Base-by-base conservation (phyloP, 805 yeast species). In the Ogataea minuta region DNA sequence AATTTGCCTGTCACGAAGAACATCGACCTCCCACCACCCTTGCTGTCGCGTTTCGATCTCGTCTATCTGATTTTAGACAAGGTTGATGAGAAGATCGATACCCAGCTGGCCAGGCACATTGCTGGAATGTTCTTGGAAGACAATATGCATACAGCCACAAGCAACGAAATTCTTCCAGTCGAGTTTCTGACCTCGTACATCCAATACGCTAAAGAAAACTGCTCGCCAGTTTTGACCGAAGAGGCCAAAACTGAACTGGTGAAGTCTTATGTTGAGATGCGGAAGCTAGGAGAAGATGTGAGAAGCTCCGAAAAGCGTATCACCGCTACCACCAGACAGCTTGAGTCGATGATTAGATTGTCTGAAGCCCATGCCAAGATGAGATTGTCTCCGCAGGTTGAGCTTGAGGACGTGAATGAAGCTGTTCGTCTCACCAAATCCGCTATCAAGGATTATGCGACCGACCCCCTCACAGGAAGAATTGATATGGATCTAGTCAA, bases 321-420 rank as follows among this genome's bases (percentile, higher is more conserved):
- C 50, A 93, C 99, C 0, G 99, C 99, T 4, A 93, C 99, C 0
- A 91, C 99, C 2, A 78, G 99, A 66, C 99, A 93, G 62, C 71
- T 93, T 41, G 99, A 93, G 64, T 82, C 95, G 36, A 87, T 93
- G 95, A 90, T 91, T 50, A 79, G 99, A 57, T 71, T 93, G 36
- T 65, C 95, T 0, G 99, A 93, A 65, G 99, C 98, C 0, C 98
- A 93, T 60, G 99, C 99, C 2, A 90, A 89, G 65, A 86, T 93
- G 95, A 79, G 96, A 53, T 70, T 93, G 21, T 75, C 91, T 1
- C 65, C 71, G 1, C 59, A 53, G 0, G 99, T 93, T 4, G 83
- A 81, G 39, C 69, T 84, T 17, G 72, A 71, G 20, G 99, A 93
- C 62, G 99, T 93, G 5, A 72, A 74, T 44, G 99, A 93, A 60